Evolutionary conservation across 2,329 filamentous ascomycete genomes (phyloP), one percentile per base, ranked within the genome.

Genomic region (Talaromyces amestolkiae): DNA sequence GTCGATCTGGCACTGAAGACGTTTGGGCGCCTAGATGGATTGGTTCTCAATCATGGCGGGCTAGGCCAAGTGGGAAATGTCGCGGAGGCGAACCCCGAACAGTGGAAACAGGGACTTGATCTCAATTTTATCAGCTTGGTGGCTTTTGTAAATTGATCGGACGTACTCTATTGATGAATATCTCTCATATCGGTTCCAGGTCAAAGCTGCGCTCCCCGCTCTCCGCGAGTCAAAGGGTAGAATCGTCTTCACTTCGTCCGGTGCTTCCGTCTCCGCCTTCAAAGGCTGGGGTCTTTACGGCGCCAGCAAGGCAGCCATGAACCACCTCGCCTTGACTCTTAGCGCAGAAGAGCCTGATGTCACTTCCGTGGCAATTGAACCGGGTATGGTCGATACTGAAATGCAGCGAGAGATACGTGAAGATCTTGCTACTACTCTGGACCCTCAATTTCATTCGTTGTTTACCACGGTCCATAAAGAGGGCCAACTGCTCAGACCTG

Each of bases 31-130:
- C 79, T 99, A 6, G 93, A 99, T 74, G 90, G 89, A 2, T 76
- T 99, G 56, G 86, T 99, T 15, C 81, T 98, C 68, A 98, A 98
- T 77, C 95, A 99, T 74, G 93, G 93, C 24, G 83, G 88, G 0
- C 79, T 99, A 51, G 85, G 87, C 19, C 91, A 92, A 1, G 88
- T 96, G 53, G 87, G 86, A 59, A 87, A 86, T 65, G 80, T 97
- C 51, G 87, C 81, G 3, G 86, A 94, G 64, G 83, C 85, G 15
- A 85, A 86, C 17, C 74, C 87, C 0, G 87, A 90, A 43, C 89
- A 91, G 67, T 97, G 93, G 91, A 89, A 87, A 72, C 78, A 80
- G 1, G 82, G 86, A 10, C 97, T 92, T 77, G 89, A 96, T 70
- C 82, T 92, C 67, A 98, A 98, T 75, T 88, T 98, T 71, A 93